Percentiles rank a stretch among this genome's conserved stretches.
Evolutionary conservation across 78 protist species (phyloP).

Genomic region (Diacronema lutheri): DNA sequence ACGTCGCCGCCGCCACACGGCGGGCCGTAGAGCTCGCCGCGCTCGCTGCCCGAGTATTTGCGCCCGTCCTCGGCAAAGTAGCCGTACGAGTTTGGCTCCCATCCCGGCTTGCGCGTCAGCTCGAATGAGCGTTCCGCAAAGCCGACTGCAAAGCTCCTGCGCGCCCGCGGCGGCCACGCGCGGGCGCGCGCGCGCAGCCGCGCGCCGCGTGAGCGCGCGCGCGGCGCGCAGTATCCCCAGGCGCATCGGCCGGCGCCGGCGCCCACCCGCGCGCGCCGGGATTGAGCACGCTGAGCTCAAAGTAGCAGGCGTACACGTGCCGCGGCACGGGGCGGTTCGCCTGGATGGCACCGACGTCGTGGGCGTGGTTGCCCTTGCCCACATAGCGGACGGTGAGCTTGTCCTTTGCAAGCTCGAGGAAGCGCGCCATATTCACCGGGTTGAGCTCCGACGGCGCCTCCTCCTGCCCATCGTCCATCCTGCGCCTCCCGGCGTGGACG

Average conservation of each 20-base stretch:
- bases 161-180: too few relatives aligned
- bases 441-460: neutral
- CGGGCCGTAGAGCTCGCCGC: conserved; percentile 41
- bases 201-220: too few relatives aligned
- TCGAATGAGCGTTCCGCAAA: neutral
- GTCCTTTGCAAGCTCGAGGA: neutral
- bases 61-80: conserved; percentile 29
- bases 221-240: too few relatives aligned
- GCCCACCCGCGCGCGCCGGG: neutral
- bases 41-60: neutral
- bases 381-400: neutral
- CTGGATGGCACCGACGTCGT: conserved; percentile 6
- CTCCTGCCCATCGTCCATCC: neutral
- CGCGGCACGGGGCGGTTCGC: neutral
- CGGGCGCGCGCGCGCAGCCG: too few relatives aligned
- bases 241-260: neutral
- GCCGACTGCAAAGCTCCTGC: neutral
- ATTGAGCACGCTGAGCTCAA: neutral
- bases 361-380: conserved; percentile 28
- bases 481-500: neutral
- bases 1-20: neutral
- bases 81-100: conserved; percentile 21
- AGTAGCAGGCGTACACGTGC: neutral
- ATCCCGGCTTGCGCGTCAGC: conserved; percentile 9
- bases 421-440: neutral